Evolutionary conservation across 495 filamentous ascomycete genomes (phyloP).

Genomic region (Penicillium turbatum): DNA sequence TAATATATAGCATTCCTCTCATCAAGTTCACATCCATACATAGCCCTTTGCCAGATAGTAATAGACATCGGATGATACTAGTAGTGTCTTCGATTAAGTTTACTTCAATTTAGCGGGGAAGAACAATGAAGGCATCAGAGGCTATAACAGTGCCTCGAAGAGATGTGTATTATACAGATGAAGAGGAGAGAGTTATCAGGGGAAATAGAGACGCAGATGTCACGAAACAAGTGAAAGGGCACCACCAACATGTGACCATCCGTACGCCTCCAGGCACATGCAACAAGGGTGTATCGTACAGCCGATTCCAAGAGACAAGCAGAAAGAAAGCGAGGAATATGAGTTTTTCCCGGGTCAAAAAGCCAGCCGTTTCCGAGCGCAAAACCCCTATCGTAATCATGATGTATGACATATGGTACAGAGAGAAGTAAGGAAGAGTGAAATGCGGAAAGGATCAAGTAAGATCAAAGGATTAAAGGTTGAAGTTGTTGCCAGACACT

Average conservation of each 20-base stretch:
- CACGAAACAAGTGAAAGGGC: conserved; percentile 21
- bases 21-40: background rate
- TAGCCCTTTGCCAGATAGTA: background rate
- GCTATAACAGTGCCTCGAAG: conserved; percentile 4
- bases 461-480: conserved; percentile 4
- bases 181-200: conserved; percentile 35
- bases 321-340: conserved; percentile 23
- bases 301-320: conserved; percentile 30
- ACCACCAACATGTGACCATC: conserved; percentile 30
- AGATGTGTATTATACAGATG: conserved; percentile 33
- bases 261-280: conserved; percentile 36
- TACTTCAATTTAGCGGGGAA: background rate
- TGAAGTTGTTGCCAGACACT: conserved; percentile 18
- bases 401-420: conserved; percentile 46
- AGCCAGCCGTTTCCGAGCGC: conserved; percentile 25
- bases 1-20: conserved; percentile 17
- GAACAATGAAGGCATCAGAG: conserved; percentile 7
- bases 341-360: conserved; percentile 21
- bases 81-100: background rate
- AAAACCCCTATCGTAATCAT: conserved; percentile 32
- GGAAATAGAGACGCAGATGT: conserved; percentile 18
- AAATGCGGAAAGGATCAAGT: background rate
- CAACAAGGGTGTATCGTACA: conserved; percentile 43
- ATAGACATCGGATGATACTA: background rate
- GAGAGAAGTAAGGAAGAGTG: conserved; percentile 21